Conservation (phyloP, 306 rosid genomes). For the Fragaria nilgerrensis region DNA sequence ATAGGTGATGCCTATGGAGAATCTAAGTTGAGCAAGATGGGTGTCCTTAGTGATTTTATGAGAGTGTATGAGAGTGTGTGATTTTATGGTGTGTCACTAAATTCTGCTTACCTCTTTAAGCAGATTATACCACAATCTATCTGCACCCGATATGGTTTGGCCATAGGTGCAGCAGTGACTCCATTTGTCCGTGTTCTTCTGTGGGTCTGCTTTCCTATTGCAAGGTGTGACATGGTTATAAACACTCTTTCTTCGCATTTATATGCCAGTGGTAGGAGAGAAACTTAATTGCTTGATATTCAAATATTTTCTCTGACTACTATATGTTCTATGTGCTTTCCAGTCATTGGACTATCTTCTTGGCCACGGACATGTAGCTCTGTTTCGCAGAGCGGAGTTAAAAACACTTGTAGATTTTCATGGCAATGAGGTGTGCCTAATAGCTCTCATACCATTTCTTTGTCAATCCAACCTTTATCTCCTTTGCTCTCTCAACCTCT, state of each 20-base stretch:
- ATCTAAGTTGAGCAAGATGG: too few relatives aligned
- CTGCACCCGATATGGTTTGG: constrained; percentile 84
- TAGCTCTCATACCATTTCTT: background rate
- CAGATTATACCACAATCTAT: constrained; percentile 93
- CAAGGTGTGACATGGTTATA: constrained; percentile 53
- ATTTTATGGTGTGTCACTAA: constrained; percentile 25
- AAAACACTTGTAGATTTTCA: constrained; percentile 92
- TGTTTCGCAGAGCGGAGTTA: constrained; percentile 95
- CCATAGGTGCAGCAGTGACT: constrained; percentile 79
- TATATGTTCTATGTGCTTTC: constrained; percentile 28
- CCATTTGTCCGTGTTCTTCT: constrained; percentile 87
- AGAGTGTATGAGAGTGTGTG: background rate
- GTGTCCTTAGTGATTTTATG: too few relatives aligned
- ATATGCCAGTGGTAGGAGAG: background rate
- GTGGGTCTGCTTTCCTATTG: constrained; percentile 78
- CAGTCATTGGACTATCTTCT: constrained; percentile 79
- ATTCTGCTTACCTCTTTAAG: constrained; percentile 28
- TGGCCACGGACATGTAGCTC: constrained; percentile 74
- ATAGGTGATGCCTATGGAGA: too few relatives aligned
- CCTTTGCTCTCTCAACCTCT: background rate
- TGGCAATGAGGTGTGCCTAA: constrained; percentile 78
- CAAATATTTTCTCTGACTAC: background rate
- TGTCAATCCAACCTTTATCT: background rate
- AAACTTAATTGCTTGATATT: constrained; percentile 2
- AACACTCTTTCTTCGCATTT: background rate